Evolutionary conservation across 306 rosid genomes (phyloP), one percentile per base, ranked within the genome.

Genomic region (Trichosanthes cucumerina): DNA sequence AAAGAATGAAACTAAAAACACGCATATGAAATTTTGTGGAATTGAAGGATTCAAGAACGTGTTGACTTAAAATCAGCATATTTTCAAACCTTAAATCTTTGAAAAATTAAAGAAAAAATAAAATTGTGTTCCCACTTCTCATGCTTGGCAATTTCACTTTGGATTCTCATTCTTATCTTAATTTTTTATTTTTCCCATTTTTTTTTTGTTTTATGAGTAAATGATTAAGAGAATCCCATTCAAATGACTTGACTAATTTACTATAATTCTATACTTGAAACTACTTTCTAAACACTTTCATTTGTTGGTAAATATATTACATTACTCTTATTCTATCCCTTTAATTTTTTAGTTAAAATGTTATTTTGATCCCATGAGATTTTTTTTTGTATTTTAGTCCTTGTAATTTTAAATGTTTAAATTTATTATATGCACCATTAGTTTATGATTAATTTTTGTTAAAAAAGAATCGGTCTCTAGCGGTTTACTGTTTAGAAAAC

Each of bases 11-110:
- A 65, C 13, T 21, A 0, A 43, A 6, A 12, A 69, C 0, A 69
- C 2, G 19, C 11, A 43, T 8, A 28, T 18, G 24, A 36, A 65
- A 66, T 36, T 9, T 9, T 21, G n/a, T 41, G 52, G 52, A 69
- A 21, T 69, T 69, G 75, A 69, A 69, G 34, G 5, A 69, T 69
- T 69, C 54, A 41, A 69, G 54, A 23, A 69, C 54, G 54, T 43
- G 75, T 69, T 21, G 75, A 69, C 75, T 69, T 50, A 69, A 69
- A 69, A 69, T 43, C 75, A 69, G 36, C 53, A n/a, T n/a, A 69
- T 21, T 69, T 36, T 69, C 34, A 21, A 41, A 9, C 6, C 11
- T 33, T 28, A 2, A 11, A 69, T 11, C 11, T 39, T 68, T 41
- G 2, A 34, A 64, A 64, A 64, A 13, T 65, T 65, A n/a, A 39